phyloP scores from a whole-genome alignment of 179 eudicot genomes.

The Kewa caespitosa region DNA sequence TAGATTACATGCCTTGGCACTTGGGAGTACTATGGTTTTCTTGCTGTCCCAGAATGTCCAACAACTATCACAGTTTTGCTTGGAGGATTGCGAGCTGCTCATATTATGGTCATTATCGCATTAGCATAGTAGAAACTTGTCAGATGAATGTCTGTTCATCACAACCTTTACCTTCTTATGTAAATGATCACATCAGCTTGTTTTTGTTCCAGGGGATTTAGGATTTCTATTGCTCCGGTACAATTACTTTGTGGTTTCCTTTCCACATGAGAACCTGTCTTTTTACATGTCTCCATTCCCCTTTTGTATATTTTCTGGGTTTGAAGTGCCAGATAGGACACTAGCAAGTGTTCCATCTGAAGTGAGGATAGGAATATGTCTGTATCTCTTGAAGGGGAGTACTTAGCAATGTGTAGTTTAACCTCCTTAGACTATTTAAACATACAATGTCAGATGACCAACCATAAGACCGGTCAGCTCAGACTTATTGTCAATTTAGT shows the following conservation, averaged over 20 bases:
- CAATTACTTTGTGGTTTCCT: background rate
- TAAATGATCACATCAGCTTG: too few relatives aligned
- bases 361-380: background rate
- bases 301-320: background rate
- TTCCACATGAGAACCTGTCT: background rate
- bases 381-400: too few relatives aligned
- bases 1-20: too few relatives aligned
- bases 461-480: too few relatives aligned
- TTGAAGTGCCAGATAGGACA: background rate
- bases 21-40: background rate
- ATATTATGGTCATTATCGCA: background rate
- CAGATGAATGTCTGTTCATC: too few relatives aligned
- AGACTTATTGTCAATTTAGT: too few relatives aligned
- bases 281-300: background rate
- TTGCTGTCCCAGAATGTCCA: background rate
- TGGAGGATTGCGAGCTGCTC: background rate
- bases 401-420: too few relatives aligned
- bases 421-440: too few relatives aligned
- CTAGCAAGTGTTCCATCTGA: background rate
- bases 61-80: background rate
- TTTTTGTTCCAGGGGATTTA: too few relatives aligned
- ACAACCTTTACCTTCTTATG: too few relatives aligned
- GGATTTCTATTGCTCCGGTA: background rate
- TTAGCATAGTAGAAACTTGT: too few relatives aligned
- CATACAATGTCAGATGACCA: too few relatives aligned